Conservation (phyloP, 345 rosid species). For the Linum lewisii region DNA sequence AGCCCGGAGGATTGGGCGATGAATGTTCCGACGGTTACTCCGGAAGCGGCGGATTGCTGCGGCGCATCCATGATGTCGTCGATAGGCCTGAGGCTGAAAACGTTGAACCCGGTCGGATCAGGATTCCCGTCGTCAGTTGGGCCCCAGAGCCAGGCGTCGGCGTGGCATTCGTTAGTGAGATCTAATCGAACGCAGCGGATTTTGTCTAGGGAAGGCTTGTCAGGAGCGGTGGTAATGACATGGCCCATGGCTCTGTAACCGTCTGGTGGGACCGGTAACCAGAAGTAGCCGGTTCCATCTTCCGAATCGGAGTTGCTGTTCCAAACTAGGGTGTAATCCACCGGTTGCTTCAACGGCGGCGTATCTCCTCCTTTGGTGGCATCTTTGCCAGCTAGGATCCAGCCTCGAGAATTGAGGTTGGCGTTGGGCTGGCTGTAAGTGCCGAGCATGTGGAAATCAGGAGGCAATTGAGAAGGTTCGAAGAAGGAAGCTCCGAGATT, state of each 20-base stretch:
- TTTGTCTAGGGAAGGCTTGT: conserved; percentile 60
- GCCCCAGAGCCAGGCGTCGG: conserved; percentile 53
- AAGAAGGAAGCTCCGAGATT: conserved; percentile 64
- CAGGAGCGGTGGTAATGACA: conserved; percentile 43
- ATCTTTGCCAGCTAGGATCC: conserved; percentile 61
- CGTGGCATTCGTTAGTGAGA: conserved; percentile 46
- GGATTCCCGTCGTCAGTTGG: conserved; percentile 9
- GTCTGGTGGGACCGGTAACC: conserved; percentile 65
- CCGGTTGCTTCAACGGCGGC: conserved; percentile 32
- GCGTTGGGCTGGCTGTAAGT: conserved; percentile 55
- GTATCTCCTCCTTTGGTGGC: conserved; percentile 6
- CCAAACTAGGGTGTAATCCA: conserved; percentile 71
- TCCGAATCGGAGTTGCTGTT: conserved; percentile 39
- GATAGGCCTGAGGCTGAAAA: conserved; percentile 34
- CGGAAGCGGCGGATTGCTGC: conserved; percentile 34
- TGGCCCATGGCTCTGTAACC: conserved; percentile 62
- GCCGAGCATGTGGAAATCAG: conserved; percentile 50
- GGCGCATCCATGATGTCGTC: too few relatives aligned
- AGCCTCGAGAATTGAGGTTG: conserved; percentile 34
- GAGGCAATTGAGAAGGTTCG: conserved; percentile 42
- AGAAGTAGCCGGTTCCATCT: conserved; percentile 46
- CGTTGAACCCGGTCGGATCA: conserved; percentile 23
- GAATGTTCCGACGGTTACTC: conserved; percentile 57
- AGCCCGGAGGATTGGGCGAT: conserved; percentile 20
- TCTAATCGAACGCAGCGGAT: conserved; percentile 61